Conservation (phyloP, 1,139 yeast genomes). For the Pichia sp. region DNA sequence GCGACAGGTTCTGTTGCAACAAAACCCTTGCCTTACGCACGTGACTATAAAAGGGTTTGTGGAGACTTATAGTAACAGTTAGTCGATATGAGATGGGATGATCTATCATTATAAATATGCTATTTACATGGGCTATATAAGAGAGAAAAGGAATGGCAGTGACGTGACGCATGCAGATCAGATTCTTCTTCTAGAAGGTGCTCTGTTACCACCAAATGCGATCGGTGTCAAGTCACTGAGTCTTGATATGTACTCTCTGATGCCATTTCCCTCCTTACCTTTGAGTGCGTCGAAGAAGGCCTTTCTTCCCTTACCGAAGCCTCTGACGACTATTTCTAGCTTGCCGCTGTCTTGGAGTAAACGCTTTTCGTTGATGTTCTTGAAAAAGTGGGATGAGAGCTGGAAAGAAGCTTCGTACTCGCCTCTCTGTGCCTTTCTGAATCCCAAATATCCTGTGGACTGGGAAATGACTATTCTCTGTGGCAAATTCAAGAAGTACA, state of each 20-base stretch:
- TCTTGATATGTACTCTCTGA: slow-evolving; percentile 62
- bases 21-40: slow-evolving; percentile 14
- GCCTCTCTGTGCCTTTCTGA: slow-evolving; percentile 75
- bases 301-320: slow-evolving; percentile 85
- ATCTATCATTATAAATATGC: background rate
- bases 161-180: slow-evolving; percentile 28
- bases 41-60: slow-evolving; percentile 9
- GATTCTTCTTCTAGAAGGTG: slow-evolving; percentile 80
- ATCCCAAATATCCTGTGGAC: slow-evolving; percentile 71
- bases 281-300: slow-evolving; percentile 81
- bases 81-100: background rate
- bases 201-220: slow-evolving; percentile 88
- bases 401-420: slow-evolving; percentile 96
- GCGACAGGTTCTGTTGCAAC: slow-evolving; percentile 13
- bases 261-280: slow-evolving; percentile 79
- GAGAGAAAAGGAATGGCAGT: background rate
- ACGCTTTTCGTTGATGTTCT: slow-evolving; percentile 42
- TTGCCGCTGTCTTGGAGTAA: slow-evolving; percentile 33
- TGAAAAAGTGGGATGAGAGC: slow-evolving; percentile 69
- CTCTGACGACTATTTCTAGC: slow-evolving; percentile 69
- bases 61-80: background rate
- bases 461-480: slow-evolving; percentile 67
- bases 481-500: slow-evolving; percentile 75
- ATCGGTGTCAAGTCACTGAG: slow-evolving; percentile 74
- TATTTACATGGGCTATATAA: background rate